These are phyloP conservation scores for Vachellia collinsii DNA, from an alignment of 306 rosid genomes.

Conservation along the genomic window DNA sequence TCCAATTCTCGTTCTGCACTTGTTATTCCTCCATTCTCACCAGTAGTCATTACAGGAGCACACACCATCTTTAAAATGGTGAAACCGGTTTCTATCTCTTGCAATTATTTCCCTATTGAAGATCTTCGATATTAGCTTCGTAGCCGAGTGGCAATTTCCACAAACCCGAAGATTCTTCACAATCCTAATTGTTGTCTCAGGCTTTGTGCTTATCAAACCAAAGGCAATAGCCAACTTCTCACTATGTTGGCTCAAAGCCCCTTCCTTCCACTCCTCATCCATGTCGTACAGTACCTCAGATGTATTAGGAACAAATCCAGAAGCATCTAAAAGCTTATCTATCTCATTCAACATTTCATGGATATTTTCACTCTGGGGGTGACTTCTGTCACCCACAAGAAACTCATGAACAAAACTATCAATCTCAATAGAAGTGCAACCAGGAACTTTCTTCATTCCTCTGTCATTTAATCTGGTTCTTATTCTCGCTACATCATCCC, in stretches of 20 bases:
- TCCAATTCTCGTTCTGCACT: slow-evolving; percentile 25
- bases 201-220: slow-evolving; percentile 80
- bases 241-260: slow-evolving; percentile 78
- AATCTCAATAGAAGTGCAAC: slow-evolving; percentile 80
- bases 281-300: slow-evolving; percentile 82
- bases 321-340: slow-evolving; percentile 58
- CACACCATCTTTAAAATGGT: slow-evolving; percentile 63
- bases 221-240: slow-evolving; percentile 87
- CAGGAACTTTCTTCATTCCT: slow-evolving; percentile 90
- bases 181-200: slow-evolving; percentile 72
- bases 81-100: slow-evolving; percentile 70
- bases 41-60: slow-evolving; percentile 75
- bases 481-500: slow-evolving; percentile 85
- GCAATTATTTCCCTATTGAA: slow-evolving; percentile 77
- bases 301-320: slow-evolving; percentile 72
- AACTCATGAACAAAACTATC: slow-evolving; percentile 83
- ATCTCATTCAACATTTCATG: slow-evolving; percentile 66
- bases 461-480: slow-evolving; percentile 70
- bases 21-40: slow-evolving; percentile 47
- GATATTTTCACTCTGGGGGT: slow-evolving; percentile 57
- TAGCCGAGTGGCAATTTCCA: slow-evolving; percentile 74
- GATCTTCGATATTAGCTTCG: slow-evolving; percentile 63
- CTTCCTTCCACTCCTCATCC: slow-evolving; percentile 91
- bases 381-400: slow-evolving; percentile 78
- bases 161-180: slow-evolving; percentile 91